phyloP scores from a whole-genome alignment of 164 flowering plant species.

The Magnolia sinica region DNA sequence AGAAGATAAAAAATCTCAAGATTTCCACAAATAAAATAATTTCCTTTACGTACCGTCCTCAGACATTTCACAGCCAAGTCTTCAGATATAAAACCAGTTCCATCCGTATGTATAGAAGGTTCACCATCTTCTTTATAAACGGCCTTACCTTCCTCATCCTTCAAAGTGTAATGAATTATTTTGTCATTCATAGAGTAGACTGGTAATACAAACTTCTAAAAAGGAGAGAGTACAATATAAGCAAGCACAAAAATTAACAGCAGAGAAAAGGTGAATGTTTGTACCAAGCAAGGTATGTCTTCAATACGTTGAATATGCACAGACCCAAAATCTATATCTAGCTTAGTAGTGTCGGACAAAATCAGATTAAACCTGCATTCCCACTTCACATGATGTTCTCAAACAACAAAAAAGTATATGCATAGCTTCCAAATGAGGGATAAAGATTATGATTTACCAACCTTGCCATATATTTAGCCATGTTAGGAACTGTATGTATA shows the following conservation, averaged over 20 bases:
- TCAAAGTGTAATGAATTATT: constrained; percentile 10
- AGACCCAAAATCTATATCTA: constrained; percentile 49
- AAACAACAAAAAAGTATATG: neutral
- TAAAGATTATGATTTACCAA: constrained; percentile 19
- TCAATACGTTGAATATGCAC: constrained; percentile 43
- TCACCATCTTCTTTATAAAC: constrained; percentile 48
- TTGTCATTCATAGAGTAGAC: neutral
- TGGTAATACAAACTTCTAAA: neutral
- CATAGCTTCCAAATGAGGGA: neutral
- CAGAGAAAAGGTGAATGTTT: neutral
- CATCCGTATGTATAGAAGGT: constrained; percentile 71
- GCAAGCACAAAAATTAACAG: neutral
- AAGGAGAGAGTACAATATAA: neutral
- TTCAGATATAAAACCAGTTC: constrained; percentile 87
- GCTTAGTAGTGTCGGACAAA: constrained; percentile 64
- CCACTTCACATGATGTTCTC: neutral
- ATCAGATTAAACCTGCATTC: constrained; percentile 73
- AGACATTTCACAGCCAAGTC: constrained; percentile 71
- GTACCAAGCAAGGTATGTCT: constrained; percentile 60
- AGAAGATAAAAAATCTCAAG: constrained; percentile 18
- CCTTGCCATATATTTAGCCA: constrained; percentile 79
- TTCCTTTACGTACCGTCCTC: constrained; percentile 15
- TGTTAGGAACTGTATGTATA: constrained; percentile 43
- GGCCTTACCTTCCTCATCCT: constrained; percentile 52
- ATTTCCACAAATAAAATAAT: constrained; percentile 16